Percentiles rank a stretch among this genome's conserved stretches.
These are phyloP conservation scores for Podospora pseudoanserina DNA, from an alignment of 495 filamentous ascomycete genomes.

Conservation along the genomic window DNA sequence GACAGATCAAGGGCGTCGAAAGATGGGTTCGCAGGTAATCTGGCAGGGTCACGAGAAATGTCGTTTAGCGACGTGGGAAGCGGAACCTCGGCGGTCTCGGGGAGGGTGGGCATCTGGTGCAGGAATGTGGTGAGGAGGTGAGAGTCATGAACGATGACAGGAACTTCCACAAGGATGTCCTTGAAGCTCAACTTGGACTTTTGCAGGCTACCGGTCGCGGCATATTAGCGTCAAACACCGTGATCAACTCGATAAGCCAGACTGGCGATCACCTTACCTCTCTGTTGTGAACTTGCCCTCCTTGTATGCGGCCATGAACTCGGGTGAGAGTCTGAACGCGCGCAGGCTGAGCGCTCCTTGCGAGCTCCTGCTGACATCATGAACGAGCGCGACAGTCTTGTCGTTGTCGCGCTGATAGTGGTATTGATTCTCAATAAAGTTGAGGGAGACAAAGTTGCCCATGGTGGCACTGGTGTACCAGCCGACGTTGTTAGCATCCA, in stretches of 20 bases:
- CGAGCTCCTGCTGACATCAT: conserved; percentile 89
- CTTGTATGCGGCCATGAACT: conserved; percentile 90
- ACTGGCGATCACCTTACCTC: conserved; percentile 54
- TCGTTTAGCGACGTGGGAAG: conserved; percentile 74
- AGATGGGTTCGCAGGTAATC: conserved; percentile 73
- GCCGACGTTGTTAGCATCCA: conserved; percentile 95
- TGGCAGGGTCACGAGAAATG: conserved; percentile 54
- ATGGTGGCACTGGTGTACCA: conserved; percentile 99
- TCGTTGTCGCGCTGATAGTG: conserved; percentile 97
- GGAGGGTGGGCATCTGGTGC: conserved; percentile 68
- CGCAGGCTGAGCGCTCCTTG: conserved; percentile 86
- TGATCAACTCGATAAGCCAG: neutral
- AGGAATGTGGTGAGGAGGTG: conserved; percentile 94
- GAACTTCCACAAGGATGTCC: conserved; percentile 89
- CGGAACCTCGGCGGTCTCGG: conserved; percentile 56
- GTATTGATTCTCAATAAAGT: conserved; percentile 96
- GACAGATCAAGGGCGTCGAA: conserved; percentile 83
- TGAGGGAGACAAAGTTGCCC: conserved; percentile 93
- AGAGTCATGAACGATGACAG: conserved; percentile 91
- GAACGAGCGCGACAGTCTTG: conserved; percentile 86
- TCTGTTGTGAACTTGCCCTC: conserved; percentile 97
- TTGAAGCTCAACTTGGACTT: conserved; percentile 90
- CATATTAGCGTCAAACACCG: neutral
- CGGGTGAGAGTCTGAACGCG: conserved; percentile 82
- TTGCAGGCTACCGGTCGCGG: conserved; percentile 58